These are phyloP conservation scores for Claviceps monticola DNA, from an alignment of 2,329 filamentous ascomycete genomes.

Conservation along the genomic window DNA sequence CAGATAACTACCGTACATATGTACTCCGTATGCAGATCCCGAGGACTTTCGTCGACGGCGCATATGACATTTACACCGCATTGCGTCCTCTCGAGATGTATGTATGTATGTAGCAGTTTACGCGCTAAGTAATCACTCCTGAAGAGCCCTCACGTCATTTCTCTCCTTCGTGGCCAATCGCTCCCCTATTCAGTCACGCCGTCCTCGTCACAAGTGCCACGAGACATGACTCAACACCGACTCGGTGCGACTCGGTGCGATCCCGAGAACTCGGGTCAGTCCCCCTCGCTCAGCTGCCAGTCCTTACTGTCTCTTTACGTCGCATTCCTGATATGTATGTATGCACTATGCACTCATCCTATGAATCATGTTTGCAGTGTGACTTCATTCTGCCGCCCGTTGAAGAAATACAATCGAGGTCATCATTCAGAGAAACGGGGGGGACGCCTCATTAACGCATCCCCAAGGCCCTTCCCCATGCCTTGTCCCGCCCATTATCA, in stretches of 20 bases:
- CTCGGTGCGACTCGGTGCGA: neutral
- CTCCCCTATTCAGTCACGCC: neutral
- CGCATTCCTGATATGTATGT: neutral
- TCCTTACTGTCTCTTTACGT: neutral
- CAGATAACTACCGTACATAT: no score
- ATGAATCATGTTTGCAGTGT: neutral
- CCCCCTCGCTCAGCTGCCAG: neutral
- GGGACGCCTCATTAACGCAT: neutral
- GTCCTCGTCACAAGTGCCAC: neutral
- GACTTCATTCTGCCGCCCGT: neutral
- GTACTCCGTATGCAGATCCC: neutral
- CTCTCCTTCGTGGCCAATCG: no score
- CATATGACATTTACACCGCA: neutral
- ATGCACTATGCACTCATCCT: no score
- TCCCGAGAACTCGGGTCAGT: no score
- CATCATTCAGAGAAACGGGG: neutral
- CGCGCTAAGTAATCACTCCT: no score
- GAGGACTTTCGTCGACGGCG: neutral
- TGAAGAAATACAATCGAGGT: neutral
- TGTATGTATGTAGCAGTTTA: no score
- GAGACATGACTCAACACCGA: neutral
- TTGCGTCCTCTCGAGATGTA: no score
- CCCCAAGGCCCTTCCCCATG: neutral
- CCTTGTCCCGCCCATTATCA: conserved; percentile 7
- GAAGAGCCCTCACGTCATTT: no score